Percentiles rank a stretch among this genome's conserved stretches.
Conservation (phyloP, 2,329 filamentous ascomycete species). For the Bisporella sp. region DNA sequence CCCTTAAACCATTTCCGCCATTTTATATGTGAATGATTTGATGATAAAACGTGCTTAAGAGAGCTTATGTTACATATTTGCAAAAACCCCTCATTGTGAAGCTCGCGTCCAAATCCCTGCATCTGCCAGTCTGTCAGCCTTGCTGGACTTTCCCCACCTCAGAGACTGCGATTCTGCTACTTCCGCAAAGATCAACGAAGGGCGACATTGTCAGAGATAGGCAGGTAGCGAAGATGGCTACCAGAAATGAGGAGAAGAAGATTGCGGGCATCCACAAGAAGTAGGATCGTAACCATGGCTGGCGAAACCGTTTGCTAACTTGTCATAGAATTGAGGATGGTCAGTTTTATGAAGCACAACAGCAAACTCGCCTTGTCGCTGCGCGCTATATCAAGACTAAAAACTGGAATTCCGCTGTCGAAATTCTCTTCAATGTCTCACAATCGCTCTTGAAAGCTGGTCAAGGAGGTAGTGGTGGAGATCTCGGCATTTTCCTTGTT, state of each 20-base stretch:
- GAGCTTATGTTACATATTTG: background rate
- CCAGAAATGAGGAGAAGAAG: constrained; percentile 59
- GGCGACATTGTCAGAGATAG: background rate
- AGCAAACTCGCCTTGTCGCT: constrained; percentile 93
- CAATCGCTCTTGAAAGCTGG: constrained; percentile 81
- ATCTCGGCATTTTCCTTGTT: constrained; percentile 78
- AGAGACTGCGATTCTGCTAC: background rate
- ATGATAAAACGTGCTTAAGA: background rate
- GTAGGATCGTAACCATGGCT: constrained; percentile 32
- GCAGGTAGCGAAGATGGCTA: constrained; percentile 27
- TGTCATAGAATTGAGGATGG: constrained; percentile 70
- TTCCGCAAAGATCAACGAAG: background rate
- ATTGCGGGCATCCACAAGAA: constrained; percentile 72
- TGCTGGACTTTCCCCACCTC: background rate
- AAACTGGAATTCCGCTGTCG: constrained; percentile 79
- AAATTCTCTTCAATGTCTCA: constrained; percentile 79
- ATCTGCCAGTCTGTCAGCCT: too few relatives aligned
- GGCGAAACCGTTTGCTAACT: constrained; percentile 9
- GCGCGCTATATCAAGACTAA: constrained; percentile 84
- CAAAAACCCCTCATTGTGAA: too few relatives aligned
- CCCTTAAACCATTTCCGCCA: constrained; percentile 7
- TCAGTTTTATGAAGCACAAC: constrained; percentile 96
- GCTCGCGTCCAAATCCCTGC: too few relatives aligned
- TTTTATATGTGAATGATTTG: too few relatives aligned
- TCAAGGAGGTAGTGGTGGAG: constrained; percentile 89